Percentiles rank a stretch among this genome's conserved stretches.
Conservation (phyloP, 495 filamentous ascomycete species). For the Hyaloscypha variabilis region DNA sequence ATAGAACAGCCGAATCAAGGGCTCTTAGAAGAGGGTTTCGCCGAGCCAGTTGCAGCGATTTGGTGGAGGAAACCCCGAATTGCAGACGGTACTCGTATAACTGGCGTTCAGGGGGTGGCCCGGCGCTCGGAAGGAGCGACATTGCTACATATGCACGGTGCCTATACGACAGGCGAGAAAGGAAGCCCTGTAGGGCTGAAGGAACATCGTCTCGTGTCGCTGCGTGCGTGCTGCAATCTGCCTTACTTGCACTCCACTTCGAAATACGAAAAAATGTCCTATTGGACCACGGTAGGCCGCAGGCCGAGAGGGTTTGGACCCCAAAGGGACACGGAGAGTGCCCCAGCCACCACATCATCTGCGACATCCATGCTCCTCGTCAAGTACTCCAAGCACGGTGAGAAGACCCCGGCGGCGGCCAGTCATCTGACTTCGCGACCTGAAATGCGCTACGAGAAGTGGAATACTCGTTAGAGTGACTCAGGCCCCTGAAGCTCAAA, state of each 20-base stretch:
- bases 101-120: too few species aligned
- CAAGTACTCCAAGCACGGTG: too few species aligned
- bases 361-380: too few species aligned
- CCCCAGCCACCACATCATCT: too few species aligned
- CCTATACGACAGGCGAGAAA: not conserved
- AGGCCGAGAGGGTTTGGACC: not conserved
- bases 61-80: not conserved
- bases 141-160: not conserved
- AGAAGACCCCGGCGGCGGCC: too few species aligned
- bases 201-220: not conserved
- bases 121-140: not conserved
- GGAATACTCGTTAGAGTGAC: not conserved
- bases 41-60: not conserved
- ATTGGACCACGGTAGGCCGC: not conserved
- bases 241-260: not conserved
- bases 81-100: not conserved
- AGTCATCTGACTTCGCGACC: not conserved
- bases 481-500: not conserved
- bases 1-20: not conserved
- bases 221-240: not conserved
- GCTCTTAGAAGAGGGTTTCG: not conserved
- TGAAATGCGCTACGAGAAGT: not conserved
- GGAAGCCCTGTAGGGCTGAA: not conserved
- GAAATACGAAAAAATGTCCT: not conserved
- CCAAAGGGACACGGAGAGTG: not conserved